Conservation (phyloP, 176 grass and related monocot species). For the Zoysia japonica region DNA sequence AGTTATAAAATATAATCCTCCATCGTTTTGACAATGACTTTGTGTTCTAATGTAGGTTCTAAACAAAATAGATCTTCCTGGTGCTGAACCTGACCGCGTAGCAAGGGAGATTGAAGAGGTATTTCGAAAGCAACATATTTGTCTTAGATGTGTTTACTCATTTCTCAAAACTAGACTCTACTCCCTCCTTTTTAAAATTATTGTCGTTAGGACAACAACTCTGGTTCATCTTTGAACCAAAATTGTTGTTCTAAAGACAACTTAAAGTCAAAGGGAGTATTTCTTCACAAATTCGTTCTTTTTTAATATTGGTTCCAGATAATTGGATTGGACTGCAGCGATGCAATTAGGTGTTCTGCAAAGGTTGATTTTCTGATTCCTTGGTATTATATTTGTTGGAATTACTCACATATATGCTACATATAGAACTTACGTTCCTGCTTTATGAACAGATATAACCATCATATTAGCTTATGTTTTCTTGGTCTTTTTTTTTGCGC, state of each 20-base stretch:
- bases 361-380: slow-evolving; percentile 63
- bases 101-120: slow-evolving; percentile 95
- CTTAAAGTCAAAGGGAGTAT: neutral
- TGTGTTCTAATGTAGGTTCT: slow-evolving; percentile 70
- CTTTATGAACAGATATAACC: slow-evolving; percentile 29
- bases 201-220: too few species aligned
- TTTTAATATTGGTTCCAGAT: slow-evolving; percentile 51
- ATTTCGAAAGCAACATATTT: slow-evolving; percentile 23
- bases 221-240: too few species aligned
- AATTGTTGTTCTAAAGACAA: too few species aligned
- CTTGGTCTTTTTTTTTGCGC: slow-evolving; percentile 30
- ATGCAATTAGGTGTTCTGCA: slow-evolving; percentile 93
- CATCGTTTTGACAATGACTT: neutral
- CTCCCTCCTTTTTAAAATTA: too few species aligned
- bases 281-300: slow-evolving; percentile 15
- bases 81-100: slow-evolving; percentile 88
- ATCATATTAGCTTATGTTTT: neutral
- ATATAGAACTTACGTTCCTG: neutral
- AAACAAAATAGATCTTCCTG: slow-evolving; percentile 99
- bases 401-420: slow-evolving; percentile 1
- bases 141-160: neutral
- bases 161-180: too few species aligned
- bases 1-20: slow-evolving; percentile 24
- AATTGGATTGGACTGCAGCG: slow-evolving; percentile 88
- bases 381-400: slow-evolving; percentile 2